phyloP scores from a whole-genome alignment of 169 alveolate genomes.

The Eimeria maxima region DNA sequence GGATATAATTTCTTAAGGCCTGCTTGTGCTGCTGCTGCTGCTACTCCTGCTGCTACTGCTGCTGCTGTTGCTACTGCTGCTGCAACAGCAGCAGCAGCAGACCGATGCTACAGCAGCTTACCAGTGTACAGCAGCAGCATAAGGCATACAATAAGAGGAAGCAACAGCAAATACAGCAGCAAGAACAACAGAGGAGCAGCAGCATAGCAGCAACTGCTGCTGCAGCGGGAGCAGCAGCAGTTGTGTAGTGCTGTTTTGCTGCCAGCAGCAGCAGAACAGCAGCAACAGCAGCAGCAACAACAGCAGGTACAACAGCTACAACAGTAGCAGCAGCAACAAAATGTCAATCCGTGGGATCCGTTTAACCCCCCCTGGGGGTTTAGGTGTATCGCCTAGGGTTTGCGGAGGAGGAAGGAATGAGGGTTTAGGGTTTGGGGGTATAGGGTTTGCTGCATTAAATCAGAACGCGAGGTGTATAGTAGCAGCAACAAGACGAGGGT shows the following conservation, averaged over 20 bases:
- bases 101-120: neutral
- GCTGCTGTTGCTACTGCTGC: slow-evolving; percentile 16
- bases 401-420: neutral
- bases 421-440: neutral
- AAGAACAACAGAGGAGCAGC: too few relatives aligned
- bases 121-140: neutral
- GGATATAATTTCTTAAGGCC: neutral
- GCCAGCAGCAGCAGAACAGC: neutral
- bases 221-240: too few relatives aligned
- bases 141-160: too few relatives aligned
- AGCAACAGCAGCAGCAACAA: neutral
- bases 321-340: slow-evolving; percentile 20
- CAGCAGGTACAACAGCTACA: slow-evolving; percentile 6
- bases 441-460: neutral
- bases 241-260: too few relatives aligned
- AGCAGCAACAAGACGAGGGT: neutral
- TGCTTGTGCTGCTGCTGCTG: neutral
- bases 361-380: neutral
- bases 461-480: neutral
- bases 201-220: too few relatives aligned
- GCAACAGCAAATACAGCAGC: too few relatives aligned
- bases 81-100: too few relatives aligned
- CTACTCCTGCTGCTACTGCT: neutral
- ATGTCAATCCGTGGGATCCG: neutral
- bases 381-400: neutral